Evolutionary conservation across 2,329 filamentous ascomycete species (phyloP).

Genomic region (Botrytis porri): DNA sequence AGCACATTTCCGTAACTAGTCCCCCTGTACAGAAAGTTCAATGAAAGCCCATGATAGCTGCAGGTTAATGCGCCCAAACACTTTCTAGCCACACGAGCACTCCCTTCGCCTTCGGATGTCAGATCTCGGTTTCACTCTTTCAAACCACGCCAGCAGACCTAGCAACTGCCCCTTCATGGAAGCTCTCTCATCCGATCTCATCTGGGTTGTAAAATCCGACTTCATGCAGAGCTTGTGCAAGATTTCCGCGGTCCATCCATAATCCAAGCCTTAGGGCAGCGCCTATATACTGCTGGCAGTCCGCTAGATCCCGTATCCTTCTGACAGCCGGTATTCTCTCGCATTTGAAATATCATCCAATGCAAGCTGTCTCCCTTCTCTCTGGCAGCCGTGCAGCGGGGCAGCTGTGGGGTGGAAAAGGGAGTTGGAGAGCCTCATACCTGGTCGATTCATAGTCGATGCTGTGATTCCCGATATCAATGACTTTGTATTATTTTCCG

Average conservation of each 20-base stretch:
- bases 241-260: not conserved
- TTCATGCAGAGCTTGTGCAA: not conserved
- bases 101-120: not conserved
- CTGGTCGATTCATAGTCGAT: slow-evolving; percentile 38
- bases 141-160: not conserved
- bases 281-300: not conserved
- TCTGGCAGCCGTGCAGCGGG: slow-evolving; percentile 29
- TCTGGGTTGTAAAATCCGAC: not conserved
- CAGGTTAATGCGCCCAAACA: slow-evolving; percentile 2
- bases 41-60: not conserved
- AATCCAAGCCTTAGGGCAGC: not conserved
- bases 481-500: not conserved
- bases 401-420: slow-evolving; percentile 30
- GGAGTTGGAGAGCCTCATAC: slow-evolving; percentile 32
- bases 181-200: not conserved
- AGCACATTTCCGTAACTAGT: slow-evolving; percentile 21
- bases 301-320: not conserved
- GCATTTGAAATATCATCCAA: not conserved
- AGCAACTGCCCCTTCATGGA: not conserved
- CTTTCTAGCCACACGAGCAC: not conserved
- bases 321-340: not conserved
- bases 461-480: not conserved
- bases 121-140: not conserved
- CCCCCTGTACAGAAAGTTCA: not conserved
- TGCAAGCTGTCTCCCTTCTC: slow-evolving; percentile 17